Conservation (phyloP, 2,329 filamentous ascomycete genomes). For the Botrytis fabae region DNA sequence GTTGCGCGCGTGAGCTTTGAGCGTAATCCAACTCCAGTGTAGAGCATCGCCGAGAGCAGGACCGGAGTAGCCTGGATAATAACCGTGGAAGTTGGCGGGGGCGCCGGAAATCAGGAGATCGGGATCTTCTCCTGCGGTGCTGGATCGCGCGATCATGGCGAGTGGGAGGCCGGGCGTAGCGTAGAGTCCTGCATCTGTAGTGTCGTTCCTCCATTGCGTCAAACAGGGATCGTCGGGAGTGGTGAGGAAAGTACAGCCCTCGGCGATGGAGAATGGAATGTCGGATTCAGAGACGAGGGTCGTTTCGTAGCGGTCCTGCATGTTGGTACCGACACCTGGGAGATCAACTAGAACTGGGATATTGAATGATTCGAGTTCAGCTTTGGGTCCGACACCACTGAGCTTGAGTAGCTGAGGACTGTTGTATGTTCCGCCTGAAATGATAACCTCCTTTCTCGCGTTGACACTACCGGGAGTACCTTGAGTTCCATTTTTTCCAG, state of each 20-base stretch:
- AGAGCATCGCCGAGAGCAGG: constrained; percentile 41
- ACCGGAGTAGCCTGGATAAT: constrained; percentile 46
- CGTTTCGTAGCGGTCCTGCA: constrained; percentile 55
- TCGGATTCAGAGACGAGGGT: constrained; percentile 47
- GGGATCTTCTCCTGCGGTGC: constrained; percentile 18
- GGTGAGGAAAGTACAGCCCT: constrained; percentile 41
- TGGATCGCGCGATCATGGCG: constrained; percentile 32
- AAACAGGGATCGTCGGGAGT: constrained; percentile 44
- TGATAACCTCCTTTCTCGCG: constrained; percentile 45
- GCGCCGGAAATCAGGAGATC: constrained; percentile 27
- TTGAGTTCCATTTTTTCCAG: constrained; percentile 33
- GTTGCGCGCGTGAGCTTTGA: constrained; percentile 63
- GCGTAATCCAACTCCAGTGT: constrained; percentile 25
- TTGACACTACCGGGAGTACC: constrained; percentile 31
- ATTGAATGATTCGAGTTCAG: constrained; percentile 44
- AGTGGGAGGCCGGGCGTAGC: constrained; percentile 52
- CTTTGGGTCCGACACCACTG: constrained; percentile 46
- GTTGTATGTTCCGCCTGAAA: constrained; percentile 51
- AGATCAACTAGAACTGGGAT: constrained; percentile 57
- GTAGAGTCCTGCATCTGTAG: constrained; percentile 27
- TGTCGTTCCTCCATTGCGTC: constrained; percentile 33
- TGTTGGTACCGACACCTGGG: constrained; percentile 62
- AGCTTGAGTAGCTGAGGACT: constrained; percentile 50
- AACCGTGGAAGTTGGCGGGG: constrained; percentile 32
- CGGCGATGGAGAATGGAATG: constrained; percentile 43